These are phyloP conservation scores for Diplodia sapinea DNA, from an alignment of 2,329 filamentous ascomycete genomes.

Conservation along the genomic window DNA sequence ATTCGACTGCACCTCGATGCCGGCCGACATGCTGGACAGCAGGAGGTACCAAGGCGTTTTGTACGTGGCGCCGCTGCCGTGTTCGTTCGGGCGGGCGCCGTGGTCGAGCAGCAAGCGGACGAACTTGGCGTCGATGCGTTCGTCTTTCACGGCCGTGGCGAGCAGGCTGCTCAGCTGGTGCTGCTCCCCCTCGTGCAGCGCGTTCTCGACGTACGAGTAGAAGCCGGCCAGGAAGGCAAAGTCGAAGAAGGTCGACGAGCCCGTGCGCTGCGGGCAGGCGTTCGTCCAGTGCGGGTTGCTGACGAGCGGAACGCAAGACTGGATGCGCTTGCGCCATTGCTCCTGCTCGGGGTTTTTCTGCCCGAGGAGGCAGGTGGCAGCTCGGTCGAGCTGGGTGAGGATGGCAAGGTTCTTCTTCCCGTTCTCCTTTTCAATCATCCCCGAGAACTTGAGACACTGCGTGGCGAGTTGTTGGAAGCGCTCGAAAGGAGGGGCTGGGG, in stretches of 20 bases:
- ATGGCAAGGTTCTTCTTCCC: conserved; percentile 3
- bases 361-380: neutral
- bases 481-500: neutral
- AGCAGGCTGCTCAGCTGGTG: neutral
- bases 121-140: neutral
- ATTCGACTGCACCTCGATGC: conserved; percentile 7
- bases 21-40: conserved; percentile 1
- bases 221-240: conserved; percentile 17
- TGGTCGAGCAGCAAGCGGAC: conserved; percentile 9
- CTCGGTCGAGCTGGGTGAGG: conserved; percentile 13
- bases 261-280: conserved; percentile 12
- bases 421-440: neutral
- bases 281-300: conserved; percentile 25
- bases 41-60: conserved; percentile 22
- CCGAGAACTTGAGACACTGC: conserved; percentile 7
- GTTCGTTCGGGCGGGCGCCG: conserved; percentile 6
- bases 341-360: neutral
- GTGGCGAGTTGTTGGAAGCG: conserved; percentile 17
- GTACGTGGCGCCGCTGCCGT: neutral
- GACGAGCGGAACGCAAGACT: neutral
- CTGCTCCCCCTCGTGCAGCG: neutral
- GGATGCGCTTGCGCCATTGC: conserved; percentile 6
- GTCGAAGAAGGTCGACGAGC: conserved; percentile 22
- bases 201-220: conserved; percentile 19
- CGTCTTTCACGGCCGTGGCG: neutral